Base-by-base conservation (phyloP, 108 stramenopile species). In the Skeletonema potamos region DNA sequence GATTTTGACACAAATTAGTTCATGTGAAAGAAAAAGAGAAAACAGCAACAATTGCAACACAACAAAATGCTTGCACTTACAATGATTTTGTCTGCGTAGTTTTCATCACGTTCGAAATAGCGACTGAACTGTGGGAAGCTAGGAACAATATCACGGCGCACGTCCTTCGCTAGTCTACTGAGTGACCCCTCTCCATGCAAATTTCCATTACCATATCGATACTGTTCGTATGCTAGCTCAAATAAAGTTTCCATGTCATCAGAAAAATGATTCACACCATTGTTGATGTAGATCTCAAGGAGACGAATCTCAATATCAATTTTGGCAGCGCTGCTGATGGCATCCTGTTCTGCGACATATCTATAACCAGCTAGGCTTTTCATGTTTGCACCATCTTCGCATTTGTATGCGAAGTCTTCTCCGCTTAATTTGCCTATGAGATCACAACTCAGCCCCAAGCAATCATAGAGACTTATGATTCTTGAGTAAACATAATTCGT, bases 21-120 rank as follows among this genome's bases (percentile, higher is more conserved):
- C 1, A 7, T 28, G 24, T 1, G 44, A n/a, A 15, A 48, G 18
- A 22, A 15, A 22, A 41, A 24, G 27, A 27, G 9, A 32, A 46
- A 13, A 0, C 6, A 30, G 39, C 37, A 30, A 51, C 30, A 27
- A n/a, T 6, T 15, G 18, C 24, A 36, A 8, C 58, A 28, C 6
- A 39, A 63, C 11, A 36, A 13, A 58, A 13, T 62, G 2, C 78
- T 36, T 13, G 75, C 78, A 24, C 64, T 43, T 46, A 69, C 66
- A 67, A 94, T 86, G 9, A 92, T 80, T 37, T 75, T 70, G 68
- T 94, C 88, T 6, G 89, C 93, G 54, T 85, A 92, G n/a, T 82
- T 72, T 27, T 77, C 73, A 56, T 73, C 80, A 6, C 41, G 63
- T 27, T 81, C 55, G 70, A 82, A 86, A 55, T 89, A 94, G 15